Conservation (phyloP, 1,284 basidiomycete species). For the Dichomitus squalens region DNA sequence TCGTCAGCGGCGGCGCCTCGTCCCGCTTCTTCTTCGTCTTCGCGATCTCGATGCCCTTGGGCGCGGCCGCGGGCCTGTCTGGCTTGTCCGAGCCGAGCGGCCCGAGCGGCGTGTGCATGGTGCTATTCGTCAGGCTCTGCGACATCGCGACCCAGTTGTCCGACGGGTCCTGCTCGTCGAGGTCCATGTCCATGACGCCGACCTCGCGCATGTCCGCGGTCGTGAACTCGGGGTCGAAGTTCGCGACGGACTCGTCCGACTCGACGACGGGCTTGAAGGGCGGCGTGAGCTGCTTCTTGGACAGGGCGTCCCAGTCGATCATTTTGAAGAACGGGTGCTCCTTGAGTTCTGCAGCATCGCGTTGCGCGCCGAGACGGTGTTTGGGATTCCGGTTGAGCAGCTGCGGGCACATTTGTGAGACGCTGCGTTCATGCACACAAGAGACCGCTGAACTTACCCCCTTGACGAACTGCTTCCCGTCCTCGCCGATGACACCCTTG, state of each 20-base stretch:
- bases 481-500: slow-evolving; percentile 94
- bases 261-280: slow-evolving; percentile 99
- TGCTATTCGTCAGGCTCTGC: slow-evolving; percentile 40
- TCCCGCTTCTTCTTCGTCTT: slow-evolving; percentile 49
- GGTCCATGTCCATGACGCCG: slow-evolving; percentile 56
- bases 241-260: slow-evolving; percentile 96
- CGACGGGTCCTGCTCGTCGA: slow-evolving; percentile 76
- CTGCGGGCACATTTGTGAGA: slow-evolving; percentile 42
- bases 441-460: slow-evolving; percentile 64
- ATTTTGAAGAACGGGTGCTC: slow-evolving; percentile 94
- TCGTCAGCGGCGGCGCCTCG: slow-evolving; percentile 65
- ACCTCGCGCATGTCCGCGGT: slow-evolving; percentile 79
- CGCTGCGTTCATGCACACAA: slow-evolving; percentile 11
- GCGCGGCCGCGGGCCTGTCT: slow-evolving; percentile 28
- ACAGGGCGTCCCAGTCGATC: slow-evolving; percentile 90
- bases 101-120: slow-evolving; percentile 68
- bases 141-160: slow-evolving; percentile 61
- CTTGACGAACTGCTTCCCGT: slow-evolving; percentile 99
- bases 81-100: slow-evolving; percentile 66
- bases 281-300: slow-evolving; percentile 90
- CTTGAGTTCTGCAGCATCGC: slow-evolving; percentile 94
- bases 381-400: slow-evolving; percentile 98
- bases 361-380: slow-evolving; percentile 89
- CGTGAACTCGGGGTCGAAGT: slow-evolving; percentile 99
- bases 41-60: slow-evolving; percentile 55